These are phyloP conservation scores for Coprinopsis cinerea DNA, from an alignment of 768 basidiomycete genomes.

Conservation along the genomic window DNA sequence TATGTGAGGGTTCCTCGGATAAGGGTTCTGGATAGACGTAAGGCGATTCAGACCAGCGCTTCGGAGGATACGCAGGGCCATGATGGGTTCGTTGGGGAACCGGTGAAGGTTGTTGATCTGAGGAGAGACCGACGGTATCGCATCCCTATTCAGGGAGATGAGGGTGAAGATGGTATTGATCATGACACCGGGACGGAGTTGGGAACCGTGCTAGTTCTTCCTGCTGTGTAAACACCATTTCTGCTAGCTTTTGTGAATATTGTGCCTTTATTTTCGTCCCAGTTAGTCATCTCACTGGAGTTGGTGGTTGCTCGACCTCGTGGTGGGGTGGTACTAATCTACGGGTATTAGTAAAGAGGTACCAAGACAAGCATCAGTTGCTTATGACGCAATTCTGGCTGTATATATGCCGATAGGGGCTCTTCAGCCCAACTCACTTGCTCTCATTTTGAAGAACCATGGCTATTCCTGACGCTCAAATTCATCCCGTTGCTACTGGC, in stretches of 20 bases:
- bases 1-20: slow-evolving; percentile 56
- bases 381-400: slow-evolving; percentile 12
- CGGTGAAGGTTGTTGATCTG: slow-evolving; percentile 50
- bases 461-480: slow-evolving; percentile 40
- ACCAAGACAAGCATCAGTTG: slow-evolving; percentile 4
- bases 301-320: too few relatives aligned
- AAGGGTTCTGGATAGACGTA: slow-evolving; percentile 49
- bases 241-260: too few relatives aligned
- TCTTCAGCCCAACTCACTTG: too few relatives aligned
- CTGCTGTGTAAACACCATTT: slow-evolving; percentile 10
- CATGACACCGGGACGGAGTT: slow-evolving; percentile 11
- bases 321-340: too few relatives aligned
- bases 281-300: not conserved
- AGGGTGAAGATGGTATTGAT: slow-evolving; percentile 14
- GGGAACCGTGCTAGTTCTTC: slow-evolving; percentile 31
- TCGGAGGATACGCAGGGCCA: slow-evolving; percentile 25
- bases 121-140: slow-evolving; percentile 30
- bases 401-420: too few relatives aligned
- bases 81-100: slow-evolving; percentile 40
- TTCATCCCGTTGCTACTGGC: slow-evolving; percentile 55
- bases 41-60: slow-evolving; percentile 20
- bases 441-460: not conserved
- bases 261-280: too few relatives aligned
- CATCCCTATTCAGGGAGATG: slow-evolving; percentile 2
- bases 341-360: not conserved